These are phyloP conservation scores for Colletotrichum sp. DNA, from an alignment of 2,329 filamentous ascomycete genomes.

Conservation along the genomic window DNA sequence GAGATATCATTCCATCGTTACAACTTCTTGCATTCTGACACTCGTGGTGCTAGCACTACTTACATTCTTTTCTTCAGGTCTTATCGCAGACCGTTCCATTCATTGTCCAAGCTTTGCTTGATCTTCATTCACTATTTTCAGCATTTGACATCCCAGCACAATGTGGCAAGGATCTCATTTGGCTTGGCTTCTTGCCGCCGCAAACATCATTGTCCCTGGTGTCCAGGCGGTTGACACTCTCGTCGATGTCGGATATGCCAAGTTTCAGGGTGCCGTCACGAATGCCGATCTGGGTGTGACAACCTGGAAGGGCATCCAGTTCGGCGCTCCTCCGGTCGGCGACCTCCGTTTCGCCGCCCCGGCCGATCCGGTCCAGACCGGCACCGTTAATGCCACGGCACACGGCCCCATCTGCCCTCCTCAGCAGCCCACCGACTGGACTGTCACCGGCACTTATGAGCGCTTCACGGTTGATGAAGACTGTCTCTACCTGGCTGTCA, in stretches of 20 bases:
- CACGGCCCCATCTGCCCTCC: constrained; percentile 32
- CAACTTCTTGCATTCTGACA: neutral
- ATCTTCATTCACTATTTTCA: neutral
- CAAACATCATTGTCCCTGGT: neutral
- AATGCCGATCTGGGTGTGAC: constrained; percentile 58
- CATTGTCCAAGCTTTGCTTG: neutral
- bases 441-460: neutral
- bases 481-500: constrained; percentile 73
- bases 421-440: constrained; percentile 28
- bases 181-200: neutral
- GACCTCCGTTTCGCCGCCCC: constrained; percentile 71
- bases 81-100: neutral
- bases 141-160: neutral
- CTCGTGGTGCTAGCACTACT: neutral
- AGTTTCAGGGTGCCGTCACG: constrained; percentile 59
- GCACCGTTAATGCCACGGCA: constrained; percentile 55
- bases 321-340: constrained; percentile 72
- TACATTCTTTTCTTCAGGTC: neutral
- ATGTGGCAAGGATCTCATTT: constrained; percentile 10
- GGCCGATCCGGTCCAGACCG: constrained; percentile 51
- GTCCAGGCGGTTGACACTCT: constrained; percentile 30
- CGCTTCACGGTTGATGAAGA: constrained; percentile 56
- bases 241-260: constrained; percentile 71
- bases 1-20: neutral
- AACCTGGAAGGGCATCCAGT: constrained; percentile 78